Base-by-base conservation (phyloP, 768 basidiomycete species). In the Auricularia heimuer region DNA sequence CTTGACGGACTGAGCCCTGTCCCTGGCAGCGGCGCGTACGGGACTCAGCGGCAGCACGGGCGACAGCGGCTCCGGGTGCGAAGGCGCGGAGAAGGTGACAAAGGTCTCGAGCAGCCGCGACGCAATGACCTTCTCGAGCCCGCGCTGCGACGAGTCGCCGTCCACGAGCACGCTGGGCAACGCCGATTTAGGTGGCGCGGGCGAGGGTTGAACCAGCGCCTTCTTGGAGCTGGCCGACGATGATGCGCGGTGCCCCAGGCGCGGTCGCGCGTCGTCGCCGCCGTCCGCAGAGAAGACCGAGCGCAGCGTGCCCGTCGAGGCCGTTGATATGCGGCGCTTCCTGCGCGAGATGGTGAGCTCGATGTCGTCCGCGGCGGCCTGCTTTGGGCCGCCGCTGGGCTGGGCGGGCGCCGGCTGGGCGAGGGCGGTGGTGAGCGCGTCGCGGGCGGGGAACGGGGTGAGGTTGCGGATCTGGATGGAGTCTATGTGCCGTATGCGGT, bases 91-190 rank as follows among this genome's bases (percentile, higher is more conserved):
- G 34, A 60, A 60, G 14, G 84, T 81, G 64, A 92, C 75, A 69
- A 90, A 90, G 0, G 90, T 90, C 74, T 92, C 89, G 29, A 92
- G 85, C 36, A 93, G 77, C 61, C 90, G 84, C 39, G 90, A 86
- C 63, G 78, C 76, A 11, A 93, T 80, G 14, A 91, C 82, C 69
- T 80, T 87, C 77, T 92, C 89, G 56, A 92, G 77, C 7, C 79
- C 81, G 35, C 75, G 75, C 71, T 92, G 90, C 3, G 89, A 88
- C 24, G 66, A 60, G 56, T 35, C 56, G 21, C 7, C 56, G 21
- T 24, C 24, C 24, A 29, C 47, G 47, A 51, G 56, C 24, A 34
- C 56, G 24, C 16, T 60, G 56, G 56, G 56, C 29, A 60, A 18
- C 56, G 34, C 8, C 24, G 56, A 8, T 29, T 33, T 14, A 4